These are phyloP conservation scores for Blepharisma undulans DNA, from an alignment of 169 alveolate genomes.

Conservation along the genomic window DNA sequence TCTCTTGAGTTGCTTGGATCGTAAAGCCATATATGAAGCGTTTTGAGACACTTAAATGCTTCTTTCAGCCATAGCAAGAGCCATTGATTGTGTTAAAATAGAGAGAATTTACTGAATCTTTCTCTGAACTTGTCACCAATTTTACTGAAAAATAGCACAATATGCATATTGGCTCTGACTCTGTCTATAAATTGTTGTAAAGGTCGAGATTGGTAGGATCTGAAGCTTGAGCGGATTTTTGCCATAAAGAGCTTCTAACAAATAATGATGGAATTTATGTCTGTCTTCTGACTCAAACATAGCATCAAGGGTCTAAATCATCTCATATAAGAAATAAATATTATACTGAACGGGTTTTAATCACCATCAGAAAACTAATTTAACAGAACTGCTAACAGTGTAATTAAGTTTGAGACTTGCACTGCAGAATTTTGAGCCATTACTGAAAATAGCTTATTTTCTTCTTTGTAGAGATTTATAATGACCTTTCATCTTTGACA, in stretches of 20 bases:
- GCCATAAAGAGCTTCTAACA: constrained; percentile 38
- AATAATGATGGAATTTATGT: constrained; percentile 82
- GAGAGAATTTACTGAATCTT: constrained; percentile 97
- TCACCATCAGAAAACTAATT: constrained; percentile 79
- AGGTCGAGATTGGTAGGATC: constrained; percentile 75
- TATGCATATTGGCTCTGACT: constrained; percentile 96
- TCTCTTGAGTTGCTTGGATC: constrained; percentile 82
- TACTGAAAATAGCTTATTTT: constrained; percentile 80
- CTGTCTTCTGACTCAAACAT: constrained; percentile 91
- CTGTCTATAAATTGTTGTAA: constrained; percentile 91
- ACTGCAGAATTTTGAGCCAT: constrained; percentile 87
- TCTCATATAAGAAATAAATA: constrained; percentile 76
- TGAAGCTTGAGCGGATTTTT: constrained; percentile 42
- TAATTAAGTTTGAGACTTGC: constrained; percentile 80
- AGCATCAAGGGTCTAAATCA: constrained; percentile 93
- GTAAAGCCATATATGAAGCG: constrained; percentile 83
- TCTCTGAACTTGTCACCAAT: constrained; percentile 95
- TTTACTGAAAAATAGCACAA: no score
- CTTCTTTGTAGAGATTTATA: constrained; percentile 31
- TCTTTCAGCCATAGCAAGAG: constrained; percentile 97
- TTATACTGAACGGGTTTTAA: constrained; percentile 74
- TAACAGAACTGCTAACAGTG: constrained; percentile 85
- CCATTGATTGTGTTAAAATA: constrained; percentile 95
- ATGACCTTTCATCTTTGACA: constrained; percentile 60
- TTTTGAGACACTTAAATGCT: constrained; percentile 90